phyloP scores from a whole-genome alignment of 176 grass and related monocot species.

The Canna indica region DNA sequence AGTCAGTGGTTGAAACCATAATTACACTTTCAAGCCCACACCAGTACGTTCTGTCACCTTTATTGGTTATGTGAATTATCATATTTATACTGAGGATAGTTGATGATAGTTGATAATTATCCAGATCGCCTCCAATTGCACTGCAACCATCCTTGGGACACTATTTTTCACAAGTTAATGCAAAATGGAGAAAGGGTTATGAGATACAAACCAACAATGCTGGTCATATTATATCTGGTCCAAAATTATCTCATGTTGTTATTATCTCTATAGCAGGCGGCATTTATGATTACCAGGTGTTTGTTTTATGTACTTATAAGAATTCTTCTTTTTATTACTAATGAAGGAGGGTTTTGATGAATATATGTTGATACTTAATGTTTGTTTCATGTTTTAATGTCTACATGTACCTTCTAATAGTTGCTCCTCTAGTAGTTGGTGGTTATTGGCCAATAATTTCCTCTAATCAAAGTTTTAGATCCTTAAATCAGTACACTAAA shows the following conservation, averaged over 20 bases:
- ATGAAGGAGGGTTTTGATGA: neutral
- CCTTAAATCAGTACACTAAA: neutral
- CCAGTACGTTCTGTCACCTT: constrained; percentile 46
- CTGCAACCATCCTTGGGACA: constrained; percentile 88
- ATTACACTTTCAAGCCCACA: constrained; percentile 94
- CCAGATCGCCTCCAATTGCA: constrained; percentile 84
- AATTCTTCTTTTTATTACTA: constrained; percentile 9
- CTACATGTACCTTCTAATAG: neutral
- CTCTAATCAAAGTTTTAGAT: neutral
- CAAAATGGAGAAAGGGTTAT: constrained; percentile 91
- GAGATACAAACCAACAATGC: constrained; percentile 24
- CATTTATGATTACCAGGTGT: constrained; percentile 95
- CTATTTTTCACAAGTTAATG: constrained; percentile 85
- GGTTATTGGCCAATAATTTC: neutral
- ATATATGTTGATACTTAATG: constrained; percentile 4
- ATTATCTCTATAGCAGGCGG: constrained; percentile 80
- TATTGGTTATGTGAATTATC: neutral
- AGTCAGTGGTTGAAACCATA: constrained; percentile 75
- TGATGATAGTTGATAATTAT: constrained; percentile 18
- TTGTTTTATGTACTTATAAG: constrained; percentile 12
- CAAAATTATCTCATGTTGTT: constrained; percentile 70
- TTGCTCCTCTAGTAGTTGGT: neutral
- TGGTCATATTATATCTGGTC: constrained; percentile 23
- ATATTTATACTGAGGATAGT: neutral
- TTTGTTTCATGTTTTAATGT: neutral